Evolutionary conservation across 352 stramenopile species (phyloP).

Genomic region (Globisporangium abappressorium): DNA sequence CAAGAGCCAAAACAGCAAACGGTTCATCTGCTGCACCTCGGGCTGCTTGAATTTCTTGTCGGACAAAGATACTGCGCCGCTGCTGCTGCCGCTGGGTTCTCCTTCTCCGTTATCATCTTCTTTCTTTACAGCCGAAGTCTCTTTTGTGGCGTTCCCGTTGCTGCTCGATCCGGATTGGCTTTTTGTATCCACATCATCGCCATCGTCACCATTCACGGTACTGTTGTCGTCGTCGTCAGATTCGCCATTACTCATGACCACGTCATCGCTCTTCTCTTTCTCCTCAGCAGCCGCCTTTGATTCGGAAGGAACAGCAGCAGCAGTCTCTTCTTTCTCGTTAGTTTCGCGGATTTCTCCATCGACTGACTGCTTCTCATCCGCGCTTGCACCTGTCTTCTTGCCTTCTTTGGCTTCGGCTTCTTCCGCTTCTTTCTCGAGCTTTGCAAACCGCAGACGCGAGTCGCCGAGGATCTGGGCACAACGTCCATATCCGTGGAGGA

Average conservation of each 20-base stretch:
- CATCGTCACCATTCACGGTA: conserved; percentile 34
- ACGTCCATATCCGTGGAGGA: conserved; percentile 82
- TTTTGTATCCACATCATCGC: conserved; percentile 27
- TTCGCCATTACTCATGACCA: conserved; percentile 45
- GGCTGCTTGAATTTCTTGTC: conserved; percentile 77
- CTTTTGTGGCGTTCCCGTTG: conserved; percentile 17
- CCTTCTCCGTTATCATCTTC: conserved; percentile 9
- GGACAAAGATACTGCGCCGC: neutral
- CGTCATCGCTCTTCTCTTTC: conserved; percentile 24
- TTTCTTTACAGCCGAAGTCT: conserved; percentile 15
- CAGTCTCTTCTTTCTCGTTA: neutral
- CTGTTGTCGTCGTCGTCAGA: conserved; percentile 43
- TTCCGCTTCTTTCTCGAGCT: conserved; percentile 50
- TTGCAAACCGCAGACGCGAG: conserved; percentile 64
- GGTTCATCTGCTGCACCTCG: conserved; percentile 89
- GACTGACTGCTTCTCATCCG: neutral
- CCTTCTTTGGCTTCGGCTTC: conserved; percentile 15
- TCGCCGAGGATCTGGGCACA: conserved; percentile 82
- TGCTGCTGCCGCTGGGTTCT: neutral
- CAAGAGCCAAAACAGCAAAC: conserved; percentile 79
- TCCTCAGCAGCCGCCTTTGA: conserved; percentile 14
- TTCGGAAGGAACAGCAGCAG: conserved; percentile 4
- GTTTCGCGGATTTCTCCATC: neutral
- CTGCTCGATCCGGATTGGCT: neutral
- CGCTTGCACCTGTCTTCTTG: neutral